Base-by-base conservation (phyloP, 1,139 yeast genomes). In the Lodderomyces orthopsilosis region DNA sequence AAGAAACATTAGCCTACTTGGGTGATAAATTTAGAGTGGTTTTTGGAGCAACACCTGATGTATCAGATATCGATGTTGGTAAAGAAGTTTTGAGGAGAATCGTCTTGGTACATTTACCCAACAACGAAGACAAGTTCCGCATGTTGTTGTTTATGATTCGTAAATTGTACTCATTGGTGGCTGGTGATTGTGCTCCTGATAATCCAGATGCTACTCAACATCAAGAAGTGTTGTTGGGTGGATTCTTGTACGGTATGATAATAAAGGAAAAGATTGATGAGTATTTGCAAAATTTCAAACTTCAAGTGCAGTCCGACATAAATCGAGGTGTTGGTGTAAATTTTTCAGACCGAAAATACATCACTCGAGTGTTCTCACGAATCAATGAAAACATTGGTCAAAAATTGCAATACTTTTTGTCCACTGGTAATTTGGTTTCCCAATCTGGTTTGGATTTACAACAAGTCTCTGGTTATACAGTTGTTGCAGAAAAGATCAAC, bases 171-270 rank as follows among this genome's bases (percentile, higher is more conserved):
- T 78, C 98, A 1, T 75, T 94, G 52, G 98, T 93, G 41, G 96
- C 96, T 34, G 98, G 98, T 46, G 97, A 91, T 60, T 91, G 98
- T 67, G 75, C 93, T 46, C 94, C 97, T 19, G 99, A 93, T 65
- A 93, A 94, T 69, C 98, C 99, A 59, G 99, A 93, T 83, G 95
- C 98, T 36, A 89, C 97, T 8, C 98, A 94, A 71, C 98, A 93
- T 74, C 99, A 93, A 70, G 99, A 93, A 70, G 90, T 93, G 26
- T 71, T 93, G 51, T 75, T 93, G 45, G 98, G 98, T 50, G 99
- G 99, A 18, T 90, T 93, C 77, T 74, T 93, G 45, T 93, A 89
- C 58, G 98, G 98, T 53, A 91, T 91, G 96, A 93, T 93, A 53
- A 68, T 93, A 58, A 93, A 94, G 66, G 99, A 93, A 68, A 93